Evolutionary conservation across 148 eudicot genomes (phyloP), one percentile per base, ranked within the genome.

Genomic region (Oxyria digyna): DNA sequence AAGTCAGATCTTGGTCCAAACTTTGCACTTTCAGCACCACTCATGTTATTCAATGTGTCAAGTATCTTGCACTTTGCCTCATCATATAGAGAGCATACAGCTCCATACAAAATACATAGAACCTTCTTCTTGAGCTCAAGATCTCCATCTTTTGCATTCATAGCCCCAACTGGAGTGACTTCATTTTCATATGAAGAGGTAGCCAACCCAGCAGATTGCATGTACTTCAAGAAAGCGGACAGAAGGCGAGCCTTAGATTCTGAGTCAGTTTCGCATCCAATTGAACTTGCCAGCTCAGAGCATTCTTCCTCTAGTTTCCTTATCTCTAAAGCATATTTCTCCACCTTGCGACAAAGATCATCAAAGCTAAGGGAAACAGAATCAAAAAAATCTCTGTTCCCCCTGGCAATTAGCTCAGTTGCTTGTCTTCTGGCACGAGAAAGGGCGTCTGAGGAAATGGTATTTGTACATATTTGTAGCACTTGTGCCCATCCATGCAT

Each of bases 401-500:
- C 82, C 75, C 82, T 84, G 0, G 84, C 69, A 72, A 82, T 77
- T 71, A 94, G 85, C 67, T 91, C 99, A 81, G 85, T 75, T 70
- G 91, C 97, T 80, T 94, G 91, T 76, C 87, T 88, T 71, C 89
- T 74, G 48, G 93, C 85, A 73, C 78, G 71, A 11, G 84, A 77
- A 32, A 91, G 80, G 43, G 85, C 59, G 66, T 91, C 99, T 63
- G 92, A 79, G 66, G 96, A 83, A 70, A 87, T 78, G 46, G 81
- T 71, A 76, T 79, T 85, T 65, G 80, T 59, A 21, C 89, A 84
- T 57, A 91, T 77, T 76, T 87, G 91, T 59, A 94, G 74, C 68
- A 88, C 73, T 77, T 94, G 99, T 62, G 87, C 87, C 99, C 97
- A 94, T 40, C 85, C 79, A 75, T 94, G 93, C 67, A 94, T 74